phyloP scores from a whole-genome alignment of 2,329 filamentous ascomycete genomes.

The Dryadomyces quercus-mongolicae region DNA sequence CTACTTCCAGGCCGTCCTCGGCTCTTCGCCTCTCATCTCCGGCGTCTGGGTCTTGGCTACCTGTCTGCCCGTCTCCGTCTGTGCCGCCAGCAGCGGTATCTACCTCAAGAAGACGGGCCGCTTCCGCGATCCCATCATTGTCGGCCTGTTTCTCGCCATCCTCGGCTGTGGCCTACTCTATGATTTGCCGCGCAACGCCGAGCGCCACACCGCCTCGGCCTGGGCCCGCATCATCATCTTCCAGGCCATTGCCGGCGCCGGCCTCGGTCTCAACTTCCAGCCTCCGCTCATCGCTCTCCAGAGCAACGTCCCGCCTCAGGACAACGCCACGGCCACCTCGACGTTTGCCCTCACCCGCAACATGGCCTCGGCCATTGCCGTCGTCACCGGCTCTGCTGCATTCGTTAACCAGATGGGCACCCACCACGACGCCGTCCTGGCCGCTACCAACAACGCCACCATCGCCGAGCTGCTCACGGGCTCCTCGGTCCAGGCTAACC shows the following conservation, averaged over 20 bases:
- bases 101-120: conserved; percentile 17
- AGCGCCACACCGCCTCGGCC: conserved; percentile 19
- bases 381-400: conserved; percentile 10
- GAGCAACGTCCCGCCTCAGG: conserved; percentile 38
- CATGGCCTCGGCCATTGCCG: conserved; percentile 18
- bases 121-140: conserved; percentile 39
- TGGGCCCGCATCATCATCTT: conserved; percentile 33
- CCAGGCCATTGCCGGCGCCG: conserved; percentile 42
- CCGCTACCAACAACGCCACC: conserved; percentile 2
- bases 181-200: conserved; percentile 29
- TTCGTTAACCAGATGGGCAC: conserved; percentile 12
- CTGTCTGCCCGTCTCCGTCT: conserved; percentile 24
- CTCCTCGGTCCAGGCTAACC: conserved; percentile 10
- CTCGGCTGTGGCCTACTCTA: conserved; percentile 44
- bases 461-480: conserved; percentile 6
- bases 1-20: conserved; percentile 58
- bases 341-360: conserved; percentile 44
- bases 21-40: conserved; percentile 47
- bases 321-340: conserved; percentile 48
- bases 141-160: conserved; percentile 36
- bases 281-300: conserved; percentile 50
- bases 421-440: conserved; percentile 5
- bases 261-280: conserved; percentile 47
- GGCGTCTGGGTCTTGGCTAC: conserved; percentile 26
- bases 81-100: conserved; percentile 24